Conservation (phyloP, 176 grass and related monocot species). For the Bromus sterilis region DNA sequence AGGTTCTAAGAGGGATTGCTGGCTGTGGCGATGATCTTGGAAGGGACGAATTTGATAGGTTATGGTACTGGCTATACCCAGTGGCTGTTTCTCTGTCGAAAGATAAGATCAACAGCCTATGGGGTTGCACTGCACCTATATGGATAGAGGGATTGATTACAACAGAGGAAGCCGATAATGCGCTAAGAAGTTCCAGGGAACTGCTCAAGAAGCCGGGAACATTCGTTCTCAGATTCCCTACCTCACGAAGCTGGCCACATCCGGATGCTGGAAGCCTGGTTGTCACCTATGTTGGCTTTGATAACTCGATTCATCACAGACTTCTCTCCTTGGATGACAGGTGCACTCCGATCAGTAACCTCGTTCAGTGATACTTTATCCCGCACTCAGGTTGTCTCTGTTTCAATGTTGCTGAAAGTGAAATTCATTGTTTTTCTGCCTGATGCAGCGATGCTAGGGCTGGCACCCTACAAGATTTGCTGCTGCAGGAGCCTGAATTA, state of each 20-base stretch:
- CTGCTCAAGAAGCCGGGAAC: conserved; percentile 38
- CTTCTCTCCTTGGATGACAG: conserved; percentile 64
- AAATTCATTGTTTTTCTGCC: conserved; percentile 13
- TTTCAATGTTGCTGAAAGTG: not conserved
- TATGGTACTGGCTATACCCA: conserved; percentile 95
- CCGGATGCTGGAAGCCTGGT: conserved; percentile 81
- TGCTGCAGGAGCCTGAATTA: conserved; percentile 76
- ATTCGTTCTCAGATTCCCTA: conserved; percentile 89
- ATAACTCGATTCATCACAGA: conserved; percentile 60
- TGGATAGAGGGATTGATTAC: conserved; percentile 91
- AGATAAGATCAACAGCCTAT: conserved; percentile 60
- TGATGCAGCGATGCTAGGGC: conserved; percentile 29
- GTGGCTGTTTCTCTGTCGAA: conserved; percentile 69
- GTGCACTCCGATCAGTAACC: conserved; percentile 6
- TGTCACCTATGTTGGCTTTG: conserved; percentile 60
- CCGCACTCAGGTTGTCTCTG: not conserved
- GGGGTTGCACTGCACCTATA: conserved; percentile 55
- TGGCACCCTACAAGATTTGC: conserved; percentile 64
- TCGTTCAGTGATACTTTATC: not conserved
- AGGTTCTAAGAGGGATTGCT: conserved; percentile 66
- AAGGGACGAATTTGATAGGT: conserved; percentile 65
- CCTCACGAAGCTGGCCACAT: conserved; percentile 83
- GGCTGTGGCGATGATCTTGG: conserved; percentile 65
- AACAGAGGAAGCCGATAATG: conserved; percentile 64
- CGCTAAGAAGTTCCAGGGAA: conserved; percentile 43